Base-by-base conservation (phyloP, 2,329 filamentous ascomycete genomes). In the Aureobasidium vineae region DNA sequence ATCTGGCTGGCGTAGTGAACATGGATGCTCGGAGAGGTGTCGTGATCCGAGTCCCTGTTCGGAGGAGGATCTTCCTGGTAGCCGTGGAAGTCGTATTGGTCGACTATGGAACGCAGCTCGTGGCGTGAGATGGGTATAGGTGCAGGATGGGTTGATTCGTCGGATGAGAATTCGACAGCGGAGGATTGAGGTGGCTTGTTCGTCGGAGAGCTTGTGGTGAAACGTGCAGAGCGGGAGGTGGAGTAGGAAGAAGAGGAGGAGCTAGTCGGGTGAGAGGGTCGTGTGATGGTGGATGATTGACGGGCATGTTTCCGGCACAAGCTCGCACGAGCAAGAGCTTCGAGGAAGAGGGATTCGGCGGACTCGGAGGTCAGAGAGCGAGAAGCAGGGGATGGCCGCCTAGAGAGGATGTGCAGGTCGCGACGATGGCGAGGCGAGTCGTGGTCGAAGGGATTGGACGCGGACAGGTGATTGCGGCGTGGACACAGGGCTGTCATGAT, bases 31-130 rank as follows among this genome's bases (percentile, higher is more conserved):
- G 45, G 23, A 7, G 45, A 11, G 21, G 41, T 7, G 8, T 49
- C 19, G 3, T 52, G 43, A 3, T 63, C 2, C 16, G 45, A n/a
- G 10, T 40, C 21, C 13, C 15, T 23, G 19, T 53, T 8, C 19
- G 61, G 47, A 23, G 49, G 49, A 11, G n/a, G 16, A 5, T 64
- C 47, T n/a, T 64, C 49, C 26, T 64, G 36, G n/a, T 54, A 64
- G 47, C 36, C 36, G 6, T 26, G 38, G 36, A 43, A 56, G 40
- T 66, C 57, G 36, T 66, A 66, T n/a, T 50, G 81, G 68, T 83
- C 79, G 16, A 84, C 78, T 66, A 84, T 72, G n/a, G 78, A 77
- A 68, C 77, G 75, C 68, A 82, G 77, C 64, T 84, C 80, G 19
- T 79, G 77, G 68, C 66, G 78, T 61, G 75, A 79, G 71, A 77